Conservation (phyloP, 2,329 filamentous ascomycete genomes). For the Stemphylium beticola region DNA sequence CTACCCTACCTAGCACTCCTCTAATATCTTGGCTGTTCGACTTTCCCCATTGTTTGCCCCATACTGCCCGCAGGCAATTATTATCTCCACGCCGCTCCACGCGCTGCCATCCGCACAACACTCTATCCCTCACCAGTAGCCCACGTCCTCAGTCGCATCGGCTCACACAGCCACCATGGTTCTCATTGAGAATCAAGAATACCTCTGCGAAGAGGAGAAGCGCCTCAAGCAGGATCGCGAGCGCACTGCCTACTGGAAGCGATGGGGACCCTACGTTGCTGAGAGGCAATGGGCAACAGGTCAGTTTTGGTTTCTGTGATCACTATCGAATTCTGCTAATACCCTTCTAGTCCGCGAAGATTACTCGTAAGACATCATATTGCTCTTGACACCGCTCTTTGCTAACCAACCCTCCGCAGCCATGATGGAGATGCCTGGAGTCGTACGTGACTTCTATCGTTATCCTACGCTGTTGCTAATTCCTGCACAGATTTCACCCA, state of each 20-base stretch:
- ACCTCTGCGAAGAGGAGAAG: slow-evolving; percentile 87
- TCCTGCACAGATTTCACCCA: slow-evolving; percentile 79
- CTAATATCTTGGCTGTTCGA: slow-evolving; percentile 20
- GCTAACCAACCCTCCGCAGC: slow-evolving; percentile 52
- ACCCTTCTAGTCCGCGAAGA: slow-evolving; percentile 77
- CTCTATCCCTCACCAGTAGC: slow-evolving; percentile 12
- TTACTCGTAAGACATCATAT: slow-evolving; percentile 68
- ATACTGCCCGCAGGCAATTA: slow-evolving; percentile 25
- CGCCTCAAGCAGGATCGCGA: slow-evolving; percentile 85
- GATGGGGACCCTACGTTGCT: slow-evolving; percentile 92
- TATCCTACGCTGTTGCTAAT: slow-evolving; percentile 31
- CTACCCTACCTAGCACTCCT: slow-evolving; percentile 9
- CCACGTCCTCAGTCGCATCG: slow-evolving; percentile 9
- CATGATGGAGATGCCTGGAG: slow-evolving; percentile 93
- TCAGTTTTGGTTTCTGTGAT: slow-evolving; percentile 49
- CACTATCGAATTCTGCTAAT: slow-evolving; percentile 32
- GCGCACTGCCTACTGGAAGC: slow-evolving; percentile 93
- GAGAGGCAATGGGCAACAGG: slow-evolving; percentile 96
- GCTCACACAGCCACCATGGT: slow-evolving; percentile 68
- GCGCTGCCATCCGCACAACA: slow-evolving; percentile 21
- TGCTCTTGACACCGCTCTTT: slow-evolving; percentile 11
- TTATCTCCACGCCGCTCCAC: slow-evolving; percentile 32
- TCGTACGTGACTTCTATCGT: slow-evolving; percentile 64
- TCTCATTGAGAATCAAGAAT: slow-evolving; percentile 84
- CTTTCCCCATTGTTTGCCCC: slow-evolving; percentile 29